Evolutionary conservation across 2,329 filamentous ascomycete genomes (phyloP), one percentile per base, ranked within the genome.

Genomic region (Microthyrium microscopicum): DNA sequence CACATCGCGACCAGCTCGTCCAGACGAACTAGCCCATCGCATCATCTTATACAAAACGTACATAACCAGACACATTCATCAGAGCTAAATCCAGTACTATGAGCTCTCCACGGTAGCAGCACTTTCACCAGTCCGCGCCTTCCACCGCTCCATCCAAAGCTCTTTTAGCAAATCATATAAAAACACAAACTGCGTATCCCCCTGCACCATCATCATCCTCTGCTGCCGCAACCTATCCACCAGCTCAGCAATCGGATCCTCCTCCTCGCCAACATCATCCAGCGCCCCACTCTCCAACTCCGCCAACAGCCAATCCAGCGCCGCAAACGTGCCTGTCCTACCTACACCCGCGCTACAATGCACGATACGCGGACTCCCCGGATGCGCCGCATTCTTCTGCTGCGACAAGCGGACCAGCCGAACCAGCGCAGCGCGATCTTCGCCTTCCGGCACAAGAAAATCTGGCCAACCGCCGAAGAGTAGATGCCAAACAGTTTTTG

Each of bases 131-230:
- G 9, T 12, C 9, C 13, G 9, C 27, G 9, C 33, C 25, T 46
- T 46, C 52, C 52, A 55, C 21, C 55, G 47, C 21, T 80, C 73
- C 40, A 72, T 58, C 74, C 79, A 85, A 34, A 73, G 60, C 50
- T 83, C 77, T 33, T 73, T 69, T 46, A 94, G 54, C 2, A 91
- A 81, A 47, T 84, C 73, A 57, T 98, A 95, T 37, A 98, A 70
- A 52, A 95, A 94, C 24, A 70, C 57, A 46, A 80, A 89, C 52
- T 98, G 89, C 30, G 67, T 53, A 45, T 87, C 79, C 29, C 80
- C 77, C 57, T 95, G 89, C 4, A 98, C 89, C 89, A 98, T 98
- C 56, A 77, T 81, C 60, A 82, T 80, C 13, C 89, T 70, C 61
- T 98, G 89, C 53, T 87, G 72, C 28, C 89, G 70, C 35, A 98